Percentiles rank a stretch among this genome's conserved stretches.
Conservation (phyloP, 2,329 filamentous ascomycete genomes). For the Cladosporium cucumerinum region DNA sequence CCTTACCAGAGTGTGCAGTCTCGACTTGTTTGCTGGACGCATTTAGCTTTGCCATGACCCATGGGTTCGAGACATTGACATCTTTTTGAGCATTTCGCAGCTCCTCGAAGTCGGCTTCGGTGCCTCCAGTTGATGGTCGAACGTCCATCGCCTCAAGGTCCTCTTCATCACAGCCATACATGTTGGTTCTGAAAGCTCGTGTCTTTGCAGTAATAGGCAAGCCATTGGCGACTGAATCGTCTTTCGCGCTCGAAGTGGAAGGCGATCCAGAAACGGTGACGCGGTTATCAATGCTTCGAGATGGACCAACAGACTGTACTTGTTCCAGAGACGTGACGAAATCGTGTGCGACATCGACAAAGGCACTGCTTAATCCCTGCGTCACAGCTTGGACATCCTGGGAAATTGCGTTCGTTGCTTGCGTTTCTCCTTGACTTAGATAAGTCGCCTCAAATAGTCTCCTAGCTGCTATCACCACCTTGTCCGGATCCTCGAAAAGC, state of each 20-base stretch:
- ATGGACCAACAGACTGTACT: not conserved
- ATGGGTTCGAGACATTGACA: slow-evolving; percentile 45
- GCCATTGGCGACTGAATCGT: not conserved
- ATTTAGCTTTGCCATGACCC: slow-evolving; percentile 50
- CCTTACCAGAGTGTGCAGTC: not conserved
- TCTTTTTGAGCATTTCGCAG: slow-evolving; percentile 33
- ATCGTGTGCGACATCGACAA: not conserved
- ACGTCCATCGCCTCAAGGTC: slow-evolving; percentile 27
- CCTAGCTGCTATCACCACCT: slow-evolving; percentile 44
- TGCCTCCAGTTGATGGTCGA: slow-evolving; percentile 20
- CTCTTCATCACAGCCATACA: slow-evolving; percentile 38
- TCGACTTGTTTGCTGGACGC: slow-evolving; percentile 14
- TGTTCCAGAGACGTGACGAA: slow-evolving; percentile 7
- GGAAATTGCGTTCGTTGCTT: not conserved
- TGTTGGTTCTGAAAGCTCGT: slow-evolving; percentile 28
- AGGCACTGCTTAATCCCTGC: too few relatives aligned
- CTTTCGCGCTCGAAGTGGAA: not conserved
- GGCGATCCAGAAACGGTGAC: not conserved
- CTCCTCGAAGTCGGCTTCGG: slow-evolving; percentile 31
- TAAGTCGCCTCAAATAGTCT: slow-evolving; percentile 41
- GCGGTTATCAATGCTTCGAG: not conserved
- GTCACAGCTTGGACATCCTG: not conserved
- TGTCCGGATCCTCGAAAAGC: slow-evolving; percentile 58
- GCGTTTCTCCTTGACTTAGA: not conserved
- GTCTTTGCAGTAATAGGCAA: not conserved